Evolutionary conservation across 345 rosid species (phyloP).

Genomic region (Erodium maritimum): DNA sequence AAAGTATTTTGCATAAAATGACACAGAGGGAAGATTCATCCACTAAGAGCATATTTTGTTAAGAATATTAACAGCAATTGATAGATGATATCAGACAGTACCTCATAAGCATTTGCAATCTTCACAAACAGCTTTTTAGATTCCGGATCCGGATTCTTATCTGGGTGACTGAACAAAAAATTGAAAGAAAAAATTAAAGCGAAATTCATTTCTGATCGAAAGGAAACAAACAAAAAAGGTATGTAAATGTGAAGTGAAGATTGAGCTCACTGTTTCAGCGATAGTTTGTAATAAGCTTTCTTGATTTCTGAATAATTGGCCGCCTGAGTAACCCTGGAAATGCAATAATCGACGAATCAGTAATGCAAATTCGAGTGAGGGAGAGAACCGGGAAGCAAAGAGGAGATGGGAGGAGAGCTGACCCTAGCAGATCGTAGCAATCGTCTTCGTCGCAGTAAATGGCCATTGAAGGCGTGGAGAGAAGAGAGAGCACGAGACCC

Average conservation of each 20-base stretch:
- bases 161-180: slow-evolving; percentile 63
- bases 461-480: slow-evolving; percentile 42
- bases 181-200: slow-evolving; percentile 1
- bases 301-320: slow-evolving; percentile 90
- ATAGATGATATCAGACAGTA: slow-evolving; percentile 6
- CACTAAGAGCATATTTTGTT: neutral
- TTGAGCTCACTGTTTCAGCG: slow-evolving; percentile 58
- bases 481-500: slow-evolving; percentile 25
- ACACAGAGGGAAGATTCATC: neutral
- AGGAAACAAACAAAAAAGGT: neutral
- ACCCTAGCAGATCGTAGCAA: slow-evolving; percentile 92
- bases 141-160: slow-evolving; percentile 96
- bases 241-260: slow-evolving; percentile 2
- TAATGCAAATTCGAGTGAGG: neutral
- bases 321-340: slow-evolving; percentile 63
- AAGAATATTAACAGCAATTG: neutral
- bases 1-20: neutral
- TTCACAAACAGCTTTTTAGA: slow-evolving; percentile 78
- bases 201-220: slow-evolving; percentile 1
- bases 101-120: slow-evolving; percentile 97
- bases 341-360: slow-evolving; percentile 1
- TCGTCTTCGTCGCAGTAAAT: slow-evolving; percentile 97
- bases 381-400: neutral
- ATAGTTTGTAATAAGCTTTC: slow-evolving; percentile 90
- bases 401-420: slow-evolving; percentile 9